Evolutionary conservation across 768 basidiomycete genomes (phyloP), one percentile per base, ranked within the genome.

Genomic region (Tylopilus sp.): DNA sequence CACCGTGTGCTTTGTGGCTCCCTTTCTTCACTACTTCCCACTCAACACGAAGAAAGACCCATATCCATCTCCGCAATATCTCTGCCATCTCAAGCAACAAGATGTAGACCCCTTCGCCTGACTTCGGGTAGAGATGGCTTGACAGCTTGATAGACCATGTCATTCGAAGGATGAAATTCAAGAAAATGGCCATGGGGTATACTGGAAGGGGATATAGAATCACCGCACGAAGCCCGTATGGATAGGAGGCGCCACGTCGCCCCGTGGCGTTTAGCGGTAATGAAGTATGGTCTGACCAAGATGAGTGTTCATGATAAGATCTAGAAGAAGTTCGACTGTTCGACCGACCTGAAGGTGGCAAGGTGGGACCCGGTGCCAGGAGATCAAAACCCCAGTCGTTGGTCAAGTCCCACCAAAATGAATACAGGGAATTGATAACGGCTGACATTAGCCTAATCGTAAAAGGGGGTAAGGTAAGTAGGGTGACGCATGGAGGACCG

Each of bases 401-500:
- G 43, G 91, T 93, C 39, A 98, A 79, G 70, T 98, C 97, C 97
- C 97, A 99, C 91, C 93, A 99, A 69, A 95, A 98, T 3, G 94
- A 95, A 69, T 92, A 99, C 26, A 89, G 67, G 3, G 95, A 95
- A 69, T 98, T 98, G 61, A 95, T 67, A 31, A 81, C 77, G 21
- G 91, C 94, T 10, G 86, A 81, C 40, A 97, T 69, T 15, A 98
- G 69, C 94, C 93, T 95, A 21, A 11, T 20, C 21, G 17, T 12
- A 50, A 20, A 38, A 26, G 39, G 26, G 55, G 13, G 25, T 59
- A 46, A 43, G 41, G 30, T 31, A 50, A 33, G 25, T 55, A 15
- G 43, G 15, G 15, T 42, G 43, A 28, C 18, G 10, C 23, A 18
- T 11, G 22, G 25, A 41, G n/a, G 10, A 28, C n/a, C 57, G 9